A percentile compares a stretch with the other conserved stretches of the same genome.
Conservation (phyloP, 305 asterid genomes). For the Solanum hybrid region DNA sequence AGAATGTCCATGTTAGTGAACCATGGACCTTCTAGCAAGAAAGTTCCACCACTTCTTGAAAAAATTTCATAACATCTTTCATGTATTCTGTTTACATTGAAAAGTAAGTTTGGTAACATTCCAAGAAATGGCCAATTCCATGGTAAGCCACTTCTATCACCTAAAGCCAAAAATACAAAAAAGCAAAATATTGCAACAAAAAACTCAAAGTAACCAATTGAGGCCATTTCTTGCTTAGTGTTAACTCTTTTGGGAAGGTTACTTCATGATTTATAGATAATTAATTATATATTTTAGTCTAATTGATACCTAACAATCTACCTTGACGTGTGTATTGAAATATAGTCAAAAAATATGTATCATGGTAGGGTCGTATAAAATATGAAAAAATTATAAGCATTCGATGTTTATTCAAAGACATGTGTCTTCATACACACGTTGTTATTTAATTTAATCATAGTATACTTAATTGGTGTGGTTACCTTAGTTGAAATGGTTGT, state of each 20-base stretch:
- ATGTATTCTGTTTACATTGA: slow-evolving; percentile 29
- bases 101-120: slow-evolving; percentile 38
- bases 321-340: background rate
- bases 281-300: background rate
- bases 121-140: slow-evolving; percentile 58
- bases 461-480: background rate
- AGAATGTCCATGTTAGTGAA: slow-evolving; percentile 50
- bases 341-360: background rate
- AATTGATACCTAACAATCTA: background rate
- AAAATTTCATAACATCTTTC: slow-evolving; percentile 23
- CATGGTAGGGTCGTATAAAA: background rate
- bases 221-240: background rate
- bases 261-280: background rate
- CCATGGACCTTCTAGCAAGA: slow-evolving; percentile 40
- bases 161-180: slow-evolving; percentile 22
- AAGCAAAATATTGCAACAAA: slow-evolving; percentile 26
- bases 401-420: background rate
- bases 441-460: background rate
- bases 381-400: background rate
- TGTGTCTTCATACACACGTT: background rate
- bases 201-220: slow-evolving; percentile 20
- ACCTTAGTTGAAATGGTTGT: background rate
- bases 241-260: background rate
- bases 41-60: slow-evolving; percentile 23
- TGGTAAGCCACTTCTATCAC: slow-evolving; percentile 15